These are phyloP conservation scores for Rhexocercosporidium sp. DNA, from an alignment of 2,329 filamentous ascomycete species.

Conservation along the genomic window DNA sequence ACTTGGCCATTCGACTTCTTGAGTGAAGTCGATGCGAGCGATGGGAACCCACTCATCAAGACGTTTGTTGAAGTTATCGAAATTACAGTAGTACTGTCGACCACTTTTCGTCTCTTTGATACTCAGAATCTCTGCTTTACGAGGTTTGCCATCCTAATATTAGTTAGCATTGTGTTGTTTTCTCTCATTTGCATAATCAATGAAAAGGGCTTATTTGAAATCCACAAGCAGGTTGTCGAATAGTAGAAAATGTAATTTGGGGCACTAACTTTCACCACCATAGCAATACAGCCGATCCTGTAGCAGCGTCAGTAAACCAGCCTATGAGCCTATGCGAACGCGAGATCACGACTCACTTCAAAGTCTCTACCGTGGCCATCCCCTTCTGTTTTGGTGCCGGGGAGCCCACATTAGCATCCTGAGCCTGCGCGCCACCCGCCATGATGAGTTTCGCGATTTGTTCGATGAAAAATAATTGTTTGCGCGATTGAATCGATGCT, in stretches of 20 bases:
- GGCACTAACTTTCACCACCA: conserved; percentile 43
- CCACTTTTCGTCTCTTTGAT: conserved; percentile 89
- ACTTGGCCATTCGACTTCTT: conserved; percentile 95
- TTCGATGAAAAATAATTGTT: conserved; percentile 34
- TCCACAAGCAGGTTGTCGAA: neutral
- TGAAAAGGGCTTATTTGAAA: neutral
- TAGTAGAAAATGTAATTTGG: neutral
- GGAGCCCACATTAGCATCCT: conserved; percentile 61
- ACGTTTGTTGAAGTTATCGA: conserved; percentile 43
- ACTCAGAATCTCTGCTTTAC: conserved; percentile 95
- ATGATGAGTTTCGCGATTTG: conserved; percentile 50
- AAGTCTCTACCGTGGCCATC: conserved; percentile 81
- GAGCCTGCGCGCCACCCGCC: conserved; percentile 54
- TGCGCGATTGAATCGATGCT: conserved; percentile 22
- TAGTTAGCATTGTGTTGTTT: conserved; percentile 33
- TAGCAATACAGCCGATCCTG: conserved; percentile 44
- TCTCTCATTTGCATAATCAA: conserved; percentile 17
- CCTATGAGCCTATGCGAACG: conserved; percentile 13
- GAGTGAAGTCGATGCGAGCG: conserved; percentile 80
- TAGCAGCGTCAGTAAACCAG: conserved; percentile 25
- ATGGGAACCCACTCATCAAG: conserved; percentile 81
- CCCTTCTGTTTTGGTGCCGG: conserved; percentile 71
- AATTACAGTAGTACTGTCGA: conserved; percentile 51
- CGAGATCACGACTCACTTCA: conserved; percentile 62
- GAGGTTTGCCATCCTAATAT: conserved; percentile 75